Evolutionary conservation across 495 filamentous ascomycete genomes (phyloP).

Genomic region (Aspergillus saccharolyticus): DNA sequence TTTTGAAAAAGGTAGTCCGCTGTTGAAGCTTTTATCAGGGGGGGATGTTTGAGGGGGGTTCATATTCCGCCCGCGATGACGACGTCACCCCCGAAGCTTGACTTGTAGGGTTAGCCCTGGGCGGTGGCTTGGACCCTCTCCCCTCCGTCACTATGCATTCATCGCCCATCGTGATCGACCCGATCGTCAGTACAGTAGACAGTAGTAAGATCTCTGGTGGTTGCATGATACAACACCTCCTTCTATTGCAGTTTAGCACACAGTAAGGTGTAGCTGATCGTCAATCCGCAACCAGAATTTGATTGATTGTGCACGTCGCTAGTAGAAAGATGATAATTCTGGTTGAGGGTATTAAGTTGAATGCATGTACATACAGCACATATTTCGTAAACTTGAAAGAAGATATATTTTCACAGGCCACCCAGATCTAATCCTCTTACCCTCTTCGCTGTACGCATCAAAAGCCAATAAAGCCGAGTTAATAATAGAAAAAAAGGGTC

Average conservation of each 20-base stretch:
- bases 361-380: too few relatives aligned
- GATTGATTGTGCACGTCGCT: too few relatives aligned
- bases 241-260: background rate
- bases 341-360: too few relatives aligned
- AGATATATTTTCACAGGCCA: too few relatives aligned
- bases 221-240: background rate
- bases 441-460: too few relatives aligned
- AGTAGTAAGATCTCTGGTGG: background rate
- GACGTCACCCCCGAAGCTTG: conserved; percentile 1
- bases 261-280: background rate
- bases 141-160: background rate
- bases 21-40: background rate
- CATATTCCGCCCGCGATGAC: background rate
- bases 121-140: background rate
- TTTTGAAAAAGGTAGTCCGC: background rate
- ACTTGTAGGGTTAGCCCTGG: conserved; percentile 2
- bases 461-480: too few relatives aligned
- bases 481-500: too few relatives aligned
- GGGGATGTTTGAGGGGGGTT: background rate
- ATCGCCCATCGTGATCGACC: background rate
- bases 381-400: too few relatives aligned
- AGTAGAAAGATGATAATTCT: too few relatives aligned
- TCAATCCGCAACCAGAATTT: too few relatives aligned
- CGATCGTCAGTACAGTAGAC: background rate
- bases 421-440: too few relatives aligned